Percentiles rank a stretch among this genome's conserved stretches.
Evolutionary conservation across 306 rosid species (phyloP).

Genomic region (Abrus precatorius): DNA sequence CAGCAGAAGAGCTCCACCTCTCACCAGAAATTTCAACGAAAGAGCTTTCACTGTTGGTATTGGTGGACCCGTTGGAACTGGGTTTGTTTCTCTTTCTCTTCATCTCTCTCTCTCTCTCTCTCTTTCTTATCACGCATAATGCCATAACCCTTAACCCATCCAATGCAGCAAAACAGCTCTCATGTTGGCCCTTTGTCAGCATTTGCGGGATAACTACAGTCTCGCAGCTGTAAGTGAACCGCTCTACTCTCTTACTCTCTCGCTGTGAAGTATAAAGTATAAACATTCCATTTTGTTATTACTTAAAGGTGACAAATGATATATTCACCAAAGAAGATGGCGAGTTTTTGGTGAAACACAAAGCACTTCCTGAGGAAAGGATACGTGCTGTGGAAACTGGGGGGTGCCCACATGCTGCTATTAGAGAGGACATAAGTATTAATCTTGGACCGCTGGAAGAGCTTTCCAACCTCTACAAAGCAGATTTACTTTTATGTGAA

Average conservation of each 20-base stretch:
- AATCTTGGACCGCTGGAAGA: conserved; percentile 97
- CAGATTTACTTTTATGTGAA: conserved; percentile 97
- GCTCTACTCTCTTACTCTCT: too few species aligned
- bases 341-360: conserved; percentile 91
- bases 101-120: neutral
- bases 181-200: conserved; percentile 87
- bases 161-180: conserved; percentile 85
- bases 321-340: conserved; percentile 98
- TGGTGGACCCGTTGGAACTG: conserved; percentile 99
- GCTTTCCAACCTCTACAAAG: conserved; percentile 79
- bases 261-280: too few species aligned
- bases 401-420: conserved; percentile 97
- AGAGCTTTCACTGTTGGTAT: conserved; percentile 95
- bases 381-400: conserved; percentile 98
- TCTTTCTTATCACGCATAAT: neutral
- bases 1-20: conserved; percentile 87
- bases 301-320: conserved; percentile 87
- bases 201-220: conserved; percentile 84
- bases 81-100: conserved; percentile 44
- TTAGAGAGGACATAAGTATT: conserved; percentile 95
- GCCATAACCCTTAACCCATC: neutral
- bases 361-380: conserved; percentile 94
- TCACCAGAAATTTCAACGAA: conserved; percentile 73
- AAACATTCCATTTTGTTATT: too few species aligned
- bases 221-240: conserved; percentile 83